Conservation (phyloP, 257 asterid genomes). For the Scutellaria barbata region DNA sequence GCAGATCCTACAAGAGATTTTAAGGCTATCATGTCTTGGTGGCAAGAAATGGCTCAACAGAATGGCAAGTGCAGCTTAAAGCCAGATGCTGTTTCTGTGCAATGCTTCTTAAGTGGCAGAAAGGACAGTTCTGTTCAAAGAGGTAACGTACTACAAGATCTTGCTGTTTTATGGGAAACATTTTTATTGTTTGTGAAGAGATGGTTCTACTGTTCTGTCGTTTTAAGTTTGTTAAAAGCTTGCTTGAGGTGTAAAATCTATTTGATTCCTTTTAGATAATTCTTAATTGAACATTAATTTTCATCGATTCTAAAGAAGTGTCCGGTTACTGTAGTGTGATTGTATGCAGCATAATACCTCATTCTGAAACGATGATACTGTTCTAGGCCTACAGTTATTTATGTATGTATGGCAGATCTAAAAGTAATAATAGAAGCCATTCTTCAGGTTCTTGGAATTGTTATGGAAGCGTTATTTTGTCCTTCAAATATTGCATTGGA, state of each 20-base stretch:
- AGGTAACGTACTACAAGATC: constrained; percentile 52
- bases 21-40: constrained; percentile 93
- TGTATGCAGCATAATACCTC: constrained; percentile 6
- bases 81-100: constrained; percentile 40
- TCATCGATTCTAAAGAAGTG: neutral
- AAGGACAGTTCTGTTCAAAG: constrained; percentile 49
- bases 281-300: constrained; percentile 11
- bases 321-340: constrained; percentile 21
- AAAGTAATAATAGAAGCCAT: neutral
- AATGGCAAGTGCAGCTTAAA: constrained; percentile 60
- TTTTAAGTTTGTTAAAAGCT: neutral
- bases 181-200: neutral
- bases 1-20: constrained; percentile 75
- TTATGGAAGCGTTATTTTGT: neutral
- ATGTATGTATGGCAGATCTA: neutral
- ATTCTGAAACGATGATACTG: neutral
- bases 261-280: neutral
- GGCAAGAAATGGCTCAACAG: constrained; percentile 98
- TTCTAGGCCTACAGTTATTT: neutral
- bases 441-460: too few relatives aligned
- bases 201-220: neutral
- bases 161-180: constrained; percentile 20
- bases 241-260: constrained; percentile 14
- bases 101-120: constrained; percentile 43
- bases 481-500: neutral